A percentile compares a stretch with the other conserved stretches of the same genome.
Evolutionary conservation across 495 filamentous ascomycete genomes (phyloP).

Genomic region (Extremus antarcticus): DNA sequence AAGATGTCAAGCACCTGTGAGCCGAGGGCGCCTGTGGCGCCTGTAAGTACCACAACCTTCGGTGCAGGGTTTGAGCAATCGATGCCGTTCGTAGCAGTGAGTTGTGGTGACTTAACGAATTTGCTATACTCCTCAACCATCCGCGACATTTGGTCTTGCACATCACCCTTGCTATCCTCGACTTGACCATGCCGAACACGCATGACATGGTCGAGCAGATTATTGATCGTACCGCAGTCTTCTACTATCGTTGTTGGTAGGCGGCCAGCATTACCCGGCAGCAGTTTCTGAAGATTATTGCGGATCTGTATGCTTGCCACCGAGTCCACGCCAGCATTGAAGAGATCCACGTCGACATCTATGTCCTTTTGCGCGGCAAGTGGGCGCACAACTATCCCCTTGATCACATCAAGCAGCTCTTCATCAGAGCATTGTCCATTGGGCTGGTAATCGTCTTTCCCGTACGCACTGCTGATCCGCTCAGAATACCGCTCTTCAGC

Average conservation of each 20-base stretch:
- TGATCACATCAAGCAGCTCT: conserved; percentile 15
- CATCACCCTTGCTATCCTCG: conserved; percentile 5
- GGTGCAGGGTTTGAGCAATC: not conserved
- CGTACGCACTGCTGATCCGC: conserved; percentile 36
- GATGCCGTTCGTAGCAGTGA: too few relatives aligned
- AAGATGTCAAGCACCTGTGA: conserved; percentile 44
- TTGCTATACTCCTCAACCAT: conserved; percentile 32
- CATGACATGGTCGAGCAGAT: conserved; percentile 20
- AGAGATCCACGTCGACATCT: conserved; percentile 37
- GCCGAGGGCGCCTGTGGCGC: conserved; percentile 52
- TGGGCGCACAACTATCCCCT: conserved; percentile 19
- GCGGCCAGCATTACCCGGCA: conserved; percentile 28
- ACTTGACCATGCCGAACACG: conserved; percentile 12
- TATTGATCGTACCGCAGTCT: conserved; percentile 36
- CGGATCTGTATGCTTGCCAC: conserved; percentile 43
- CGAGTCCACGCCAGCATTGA: conserved; percentile 45
- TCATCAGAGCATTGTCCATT: conserved; percentile 26
- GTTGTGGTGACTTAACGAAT: conserved; percentile 13
- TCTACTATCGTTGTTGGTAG: conserved; percentile 38
- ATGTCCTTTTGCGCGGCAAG: conserved; percentile 4
- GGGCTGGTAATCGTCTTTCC: not conserved
- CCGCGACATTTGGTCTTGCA: conserved; percentile 23
- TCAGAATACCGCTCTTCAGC: conserved; percentile 33
- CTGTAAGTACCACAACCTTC: conserved; percentile 38
- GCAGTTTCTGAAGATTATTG: conserved; percentile 33